Base-by-base conservation (phyloP, 805 yeast species). In the Kodamaea hsintzibuensis region DNA sequence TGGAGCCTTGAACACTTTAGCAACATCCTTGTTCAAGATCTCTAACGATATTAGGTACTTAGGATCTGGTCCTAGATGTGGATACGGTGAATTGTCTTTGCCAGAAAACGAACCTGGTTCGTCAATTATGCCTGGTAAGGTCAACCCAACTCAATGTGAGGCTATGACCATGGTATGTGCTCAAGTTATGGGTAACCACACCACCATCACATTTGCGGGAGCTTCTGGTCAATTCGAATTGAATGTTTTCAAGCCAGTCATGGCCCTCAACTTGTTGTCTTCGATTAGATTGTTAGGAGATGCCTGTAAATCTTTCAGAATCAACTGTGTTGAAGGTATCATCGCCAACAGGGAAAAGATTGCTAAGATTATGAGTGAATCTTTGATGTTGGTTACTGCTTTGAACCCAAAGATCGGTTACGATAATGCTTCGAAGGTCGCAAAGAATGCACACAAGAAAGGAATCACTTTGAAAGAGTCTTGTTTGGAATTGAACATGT, bases 91-190 rank as follows among this genome's bases (percentile, higher is more conserved):
- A 60, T 68, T 71, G 59, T 58, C 71, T 16, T 65, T 71, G 56
- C 76, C 76, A 13, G 75, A 70, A 57, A 71, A 71, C 57, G 76
- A 71, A 56, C 76, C 76, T 8, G 76, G 76, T 49, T 71, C 75
- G 53, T 69, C 73, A n/a, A 71, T 71, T 55, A 71, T 71, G 76
- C 76, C 76, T 7, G 76, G 76, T 39, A 71, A 71, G 62, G 76
- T 71, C 54, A 71, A 71, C 63, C 76, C 76, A 27, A 71, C 76
- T 33, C 76, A 71, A 59, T 67, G 70, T 60, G 76, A 71, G 60
- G 76, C 76, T 17, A 60, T 71, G 68, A 71, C 76, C 44, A 71
- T 71, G 76, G 75, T 71, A 17, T 70, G 72, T 43, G 69, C 71
- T 18, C 76, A 71, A 57, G 76, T 71, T 19, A 64, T 71, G 67